Percentiles rank a stretch among this genome's conserved stretches.
These are phyloP conservation scores for Vicia villosa DNA, from an alignment of 306 rosid genomes.

Conservation along the genomic window DNA sequence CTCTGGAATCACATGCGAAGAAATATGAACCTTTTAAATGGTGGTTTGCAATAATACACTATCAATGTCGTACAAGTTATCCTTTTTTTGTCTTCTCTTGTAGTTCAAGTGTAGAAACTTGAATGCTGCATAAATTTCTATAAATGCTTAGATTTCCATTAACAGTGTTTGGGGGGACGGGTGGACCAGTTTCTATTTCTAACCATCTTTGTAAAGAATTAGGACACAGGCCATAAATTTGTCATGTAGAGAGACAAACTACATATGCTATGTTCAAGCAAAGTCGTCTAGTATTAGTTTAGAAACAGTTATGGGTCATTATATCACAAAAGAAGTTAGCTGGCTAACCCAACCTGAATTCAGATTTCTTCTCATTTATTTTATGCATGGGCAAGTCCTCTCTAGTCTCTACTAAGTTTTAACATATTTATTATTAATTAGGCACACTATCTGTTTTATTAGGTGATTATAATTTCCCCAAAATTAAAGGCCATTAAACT, in stretches of 20 bases:
- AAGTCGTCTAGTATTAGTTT: not conserved
- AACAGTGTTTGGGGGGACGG: constrained; percentile 10
- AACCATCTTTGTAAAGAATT: constrained; percentile 11
- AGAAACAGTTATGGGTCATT: constrained; percentile 23
- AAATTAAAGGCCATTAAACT: too few relatives aligned
- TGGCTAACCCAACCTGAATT: constrained; percentile 31
- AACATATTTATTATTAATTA: constrained; percentile 7
- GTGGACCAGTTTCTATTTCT: constrained; percentile 30
- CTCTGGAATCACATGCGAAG: not conserved
- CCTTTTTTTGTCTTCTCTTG: not conserved
- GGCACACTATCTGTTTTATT: too few relatives aligned
- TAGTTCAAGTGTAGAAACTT: not conserved
- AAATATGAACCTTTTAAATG: not conserved
- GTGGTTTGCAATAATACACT: not conserved
- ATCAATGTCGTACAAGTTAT: not conserved
- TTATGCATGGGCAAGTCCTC: too few relatives aligned
- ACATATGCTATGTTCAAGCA: constrained; percentile 22
- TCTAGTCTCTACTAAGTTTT: too few relatives aligned
- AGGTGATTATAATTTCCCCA: too few relatives aligned
- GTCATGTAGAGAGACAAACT: constrained; percentile 34
- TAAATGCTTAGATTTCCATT: not conserved
- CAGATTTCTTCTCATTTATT: constrained; percentile 7
- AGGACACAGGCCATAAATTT: constrained; percentile 23
- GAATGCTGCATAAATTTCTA: not conserved
- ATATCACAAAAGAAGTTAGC: constrained; percentile 28